phyloP scores from a whole-genome alignment of 2,329 filamentous ascomycete species.

The Nemania sp. region DNA sequence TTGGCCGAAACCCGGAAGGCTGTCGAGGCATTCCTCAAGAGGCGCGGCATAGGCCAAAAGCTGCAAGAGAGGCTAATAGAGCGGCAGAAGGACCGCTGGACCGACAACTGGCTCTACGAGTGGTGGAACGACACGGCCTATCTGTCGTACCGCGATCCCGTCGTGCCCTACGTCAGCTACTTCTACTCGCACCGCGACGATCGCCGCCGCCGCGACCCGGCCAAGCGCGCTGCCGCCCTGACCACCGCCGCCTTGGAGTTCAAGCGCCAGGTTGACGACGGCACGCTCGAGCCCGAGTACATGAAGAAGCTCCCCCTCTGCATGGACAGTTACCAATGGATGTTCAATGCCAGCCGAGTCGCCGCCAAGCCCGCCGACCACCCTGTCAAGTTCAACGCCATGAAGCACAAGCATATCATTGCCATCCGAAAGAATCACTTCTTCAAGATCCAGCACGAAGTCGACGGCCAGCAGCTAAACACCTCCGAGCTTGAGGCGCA shows the following conservation, averaged over 20 bases:
- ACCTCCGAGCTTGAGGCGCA: conserved; percentile 87
- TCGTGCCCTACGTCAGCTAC: conserved; percentile 98
- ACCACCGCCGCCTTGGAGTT: conserved; percentile 86
- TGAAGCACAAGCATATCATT: conserved; percentile 83
- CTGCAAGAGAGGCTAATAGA: conserved; percentile 88
- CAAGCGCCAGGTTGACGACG: conserved; percentile 85
- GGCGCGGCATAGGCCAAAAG: conserved; percentile 79
- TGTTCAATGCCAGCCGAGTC: conserved; percentile 94
- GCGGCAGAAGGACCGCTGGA: conserved; percentile 74
- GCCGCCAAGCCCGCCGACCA: conserved; percentile 81
- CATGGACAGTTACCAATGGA: conserved; percentile 98
- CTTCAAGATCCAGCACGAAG: conserved; percentile 85
- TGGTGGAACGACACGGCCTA: conserved; percentile 99
- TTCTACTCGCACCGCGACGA: conserved; percentile 99
- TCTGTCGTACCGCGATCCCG: conserved; percentile 88
- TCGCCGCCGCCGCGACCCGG: conserved; percentile 80
- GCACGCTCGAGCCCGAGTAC: conserved; percentile 91
- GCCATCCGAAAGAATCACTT: conserved; percentile 96
- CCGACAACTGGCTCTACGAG: conserved; percentile 93
- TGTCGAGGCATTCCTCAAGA: conserved; percentile 84
- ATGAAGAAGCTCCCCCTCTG: conserved; percentile 97
- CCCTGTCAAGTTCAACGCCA: conserved; percentile 75
- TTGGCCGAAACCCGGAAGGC: conserved; percentile 76
- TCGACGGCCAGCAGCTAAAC: conserved; percentile 83
- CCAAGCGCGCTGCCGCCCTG: conserved; percentile 90